Evolutionary conservation across 208 protist genomes (phyloP), one percentile per base, ranked within the genome.

Genomic region (Trypanosoma avium): DNA sequence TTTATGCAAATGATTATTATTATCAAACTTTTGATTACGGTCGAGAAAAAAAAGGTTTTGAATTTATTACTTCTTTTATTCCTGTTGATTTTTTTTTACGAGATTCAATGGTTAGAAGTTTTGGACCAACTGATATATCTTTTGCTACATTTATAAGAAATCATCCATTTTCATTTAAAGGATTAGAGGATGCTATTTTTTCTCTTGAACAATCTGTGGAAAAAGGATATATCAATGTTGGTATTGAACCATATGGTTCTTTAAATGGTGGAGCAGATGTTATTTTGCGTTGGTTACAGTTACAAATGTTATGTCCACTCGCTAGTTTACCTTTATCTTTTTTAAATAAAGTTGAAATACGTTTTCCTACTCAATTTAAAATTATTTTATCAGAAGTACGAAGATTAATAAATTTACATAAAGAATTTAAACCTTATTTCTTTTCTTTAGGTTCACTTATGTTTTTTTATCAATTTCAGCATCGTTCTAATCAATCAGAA

Each of bases 31-130:
- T 54, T 54, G 48, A 30, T 5, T 30, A 33, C 15, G 22, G 48
- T 5, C 48, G 22, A 30, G 48, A 54, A 29, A 54, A 54, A 29
- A 54, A 54, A 12, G 48, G 48, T 33, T 54, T 54, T 54, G 22
- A 54, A 10, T 54, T 54, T 29, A 32, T 30, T 54, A 22, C 48
- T 24, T 33, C 48, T 22, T 54, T 54, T 32, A 4, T 30, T 30
- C 48, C 48, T 30, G 48, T 54, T 12, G 48, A 54, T 54, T 19
- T 24, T 30, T 6, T 54, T 33, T 32, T 24, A 30, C 22, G 6
- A 13, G 26, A 30, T 8, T 33, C 24, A n/a, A 32, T 24, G 13
- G 9, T 8, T 12, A 4, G 48, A 13, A 6, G 21, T 32, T 54
- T 54, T 15, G 24, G 48, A 12, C 48, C 48, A 3, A 54, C 24